Conservation (phyloP, 176 grass and related monocot genomes). For the Puya raimondii region DNA sequence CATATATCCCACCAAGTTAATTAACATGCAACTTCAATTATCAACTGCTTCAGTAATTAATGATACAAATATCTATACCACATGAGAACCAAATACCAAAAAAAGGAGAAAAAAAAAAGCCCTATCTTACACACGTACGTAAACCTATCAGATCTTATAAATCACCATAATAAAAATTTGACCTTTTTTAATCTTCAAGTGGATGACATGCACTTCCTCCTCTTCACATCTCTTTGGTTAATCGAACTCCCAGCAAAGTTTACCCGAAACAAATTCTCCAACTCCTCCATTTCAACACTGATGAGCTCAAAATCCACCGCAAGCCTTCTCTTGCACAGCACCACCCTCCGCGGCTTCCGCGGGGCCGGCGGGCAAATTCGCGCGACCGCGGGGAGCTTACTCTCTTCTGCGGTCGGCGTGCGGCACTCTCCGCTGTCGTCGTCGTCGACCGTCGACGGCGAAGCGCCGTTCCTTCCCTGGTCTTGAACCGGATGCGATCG, state of each 20-base stretch:
- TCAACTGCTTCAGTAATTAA: not conserved
- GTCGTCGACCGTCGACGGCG: not conserved
- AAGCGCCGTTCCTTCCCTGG: not conserved
- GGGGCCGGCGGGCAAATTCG: conserved; percentile 23
- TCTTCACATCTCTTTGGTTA: not conserved
- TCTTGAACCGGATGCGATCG: not conserved
- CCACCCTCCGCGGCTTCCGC: conserved; percentile 19
- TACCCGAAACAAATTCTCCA: conserved; percentile 21
- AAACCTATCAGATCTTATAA: not conserved
- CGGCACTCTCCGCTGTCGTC: not conserved
- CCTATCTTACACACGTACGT: too few species aligned
- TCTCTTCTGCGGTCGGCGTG: conserved; percentile 17
- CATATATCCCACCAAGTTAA: not conserved
- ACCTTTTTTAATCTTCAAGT: not conserved
- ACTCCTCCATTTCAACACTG: conserved; percentile 5
- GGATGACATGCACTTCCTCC: not conserved
- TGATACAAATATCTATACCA: not conserved
- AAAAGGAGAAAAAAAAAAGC: not conserved
- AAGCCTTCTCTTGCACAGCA: conserved; percentile 1
- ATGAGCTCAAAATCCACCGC: conserved; percentile 7
- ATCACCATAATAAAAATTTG: not conserved
- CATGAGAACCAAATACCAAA: not conserved
- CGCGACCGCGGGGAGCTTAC: conserved; percentile 11
- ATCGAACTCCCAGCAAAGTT: too few species aligned
- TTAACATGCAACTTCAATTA: not conserved